Conservation (phyloP, 1,139 yeast species). For the Blastobotrys capitulatus region DNA sequence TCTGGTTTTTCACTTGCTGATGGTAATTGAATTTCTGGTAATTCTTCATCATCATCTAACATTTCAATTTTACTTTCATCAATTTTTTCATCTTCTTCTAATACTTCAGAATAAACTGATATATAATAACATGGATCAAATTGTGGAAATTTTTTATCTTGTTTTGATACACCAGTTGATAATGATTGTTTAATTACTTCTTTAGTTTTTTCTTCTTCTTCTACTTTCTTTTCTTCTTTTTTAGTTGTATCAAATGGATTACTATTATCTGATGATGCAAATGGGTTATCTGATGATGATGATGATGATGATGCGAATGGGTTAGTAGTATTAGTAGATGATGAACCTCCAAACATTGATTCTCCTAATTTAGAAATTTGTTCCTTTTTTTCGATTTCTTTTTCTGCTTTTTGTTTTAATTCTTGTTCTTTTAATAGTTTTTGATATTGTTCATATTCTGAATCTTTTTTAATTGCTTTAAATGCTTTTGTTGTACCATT, state of each 20-base stretch:
- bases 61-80: conserved; percentile 29
- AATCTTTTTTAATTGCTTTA: conserved; percentile 65
- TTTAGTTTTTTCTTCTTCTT: background rate
- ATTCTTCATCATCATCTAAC: conserved; percentile 11
- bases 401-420: conserved; percentile 19
- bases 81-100: conserved; percentile 6
- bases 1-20: conserved; percentile 18
- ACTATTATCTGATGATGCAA: conserved; percentile 12
- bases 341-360: conserved; percentile 10
- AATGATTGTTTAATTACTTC: background rate
- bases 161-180: conserved; percentile 1
- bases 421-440: conserved; percentile 39
- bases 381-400: conserved; percentile 15
- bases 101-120: conserved; percentile 9
- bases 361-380: conserved; percentile 15
- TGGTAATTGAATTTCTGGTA: conserved; percentile 8
- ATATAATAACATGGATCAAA: conserved; percentile 11
- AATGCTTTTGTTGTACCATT: conserved; percentile 68
- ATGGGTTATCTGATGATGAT: conserved; percentile 18
- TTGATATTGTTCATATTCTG: conserved; percentile 39
- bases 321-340: conserved; percentile 20
- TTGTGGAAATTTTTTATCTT: background rate
- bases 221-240: conserved; percentile 4
- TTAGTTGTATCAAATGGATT: conserved; percentile 2
- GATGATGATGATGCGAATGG: conserved; percentile 19